Conservation (phyloP, 2,329 filamentous ascomycete genomes). For the Fusarium abutilonis region DNA sequence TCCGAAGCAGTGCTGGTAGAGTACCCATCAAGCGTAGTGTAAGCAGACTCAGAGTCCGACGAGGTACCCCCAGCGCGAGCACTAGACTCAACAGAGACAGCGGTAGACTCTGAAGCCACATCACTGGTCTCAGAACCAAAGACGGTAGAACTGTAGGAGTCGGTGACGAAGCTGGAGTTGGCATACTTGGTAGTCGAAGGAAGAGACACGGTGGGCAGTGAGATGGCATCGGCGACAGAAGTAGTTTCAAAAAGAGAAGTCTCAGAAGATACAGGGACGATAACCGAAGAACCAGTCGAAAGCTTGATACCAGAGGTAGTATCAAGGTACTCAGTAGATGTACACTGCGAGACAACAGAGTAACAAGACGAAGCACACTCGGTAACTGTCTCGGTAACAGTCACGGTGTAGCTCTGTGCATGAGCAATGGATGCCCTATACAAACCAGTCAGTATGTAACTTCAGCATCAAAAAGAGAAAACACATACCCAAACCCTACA, state of each 20-base stretch:
- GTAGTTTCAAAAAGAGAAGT: constrained; percentile 11
- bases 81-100: constrained; percentile 15
- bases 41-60: constrained; percentile 4
- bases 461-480: background rate
- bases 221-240: background rate
- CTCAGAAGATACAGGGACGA: background rate
- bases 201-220: constrained; percentile 18
- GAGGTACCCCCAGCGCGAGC: constrained; percentile 26
- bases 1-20: constrained; percentile 4
- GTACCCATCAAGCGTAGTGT: constrained; percentile 27
- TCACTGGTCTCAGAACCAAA: background rate
- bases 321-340: constrained; percentile 27
- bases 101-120: background rate
- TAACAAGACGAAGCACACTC: constrained; percentile 45
- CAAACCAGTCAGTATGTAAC: constrained; percentile 16
- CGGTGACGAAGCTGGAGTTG: constrained; percentile 9
- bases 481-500: constrained; percentile 45
- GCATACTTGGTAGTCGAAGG: constrained; percentile 8
- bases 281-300: constrained; percentile 15
- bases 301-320: constrained; percentile 21
- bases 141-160: constrained; percentile 6
- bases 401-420: constrained; percentile 45
- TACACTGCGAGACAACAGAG: constrained; percentile 37
- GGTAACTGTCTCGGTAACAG: constrained; percentile 48
- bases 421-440: constrained; percentile 40